Conservation (phyloP, 306 rosid species). For the Begonia peltatifolia region DNA sequence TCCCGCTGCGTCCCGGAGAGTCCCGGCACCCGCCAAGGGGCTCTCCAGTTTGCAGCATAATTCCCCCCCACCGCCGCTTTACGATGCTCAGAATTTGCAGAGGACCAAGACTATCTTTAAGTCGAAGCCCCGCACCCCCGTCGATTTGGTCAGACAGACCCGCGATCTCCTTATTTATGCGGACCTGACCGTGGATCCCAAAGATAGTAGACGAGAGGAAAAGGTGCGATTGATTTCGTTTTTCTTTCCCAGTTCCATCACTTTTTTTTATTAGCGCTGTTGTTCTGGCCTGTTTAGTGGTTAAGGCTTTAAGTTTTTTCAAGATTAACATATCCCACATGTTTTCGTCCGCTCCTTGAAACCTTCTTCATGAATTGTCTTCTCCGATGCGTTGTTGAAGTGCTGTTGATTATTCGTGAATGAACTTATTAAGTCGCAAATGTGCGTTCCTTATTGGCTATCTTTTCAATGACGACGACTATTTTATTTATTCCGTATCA, state of each 20-base stretch:
- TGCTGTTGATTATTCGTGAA: no score
- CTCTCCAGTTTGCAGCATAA: slow-evolving; percentile 3
- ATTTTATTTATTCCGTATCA: no score
- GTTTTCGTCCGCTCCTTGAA: no score
- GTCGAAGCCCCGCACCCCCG: slow-evolving; percentile 88
- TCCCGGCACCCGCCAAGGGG: background rate
- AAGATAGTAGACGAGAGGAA: slow-evolving; percentile 84
- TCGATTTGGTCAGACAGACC: slow-evolving; percentile 69
- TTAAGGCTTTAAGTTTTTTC: background rate
- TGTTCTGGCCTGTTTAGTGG: background rate
- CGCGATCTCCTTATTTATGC: slow-evolving; percentile 62
- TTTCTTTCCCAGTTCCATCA: no score
- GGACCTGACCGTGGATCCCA: slow-evolving; percentile 35
- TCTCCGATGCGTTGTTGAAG: no score
- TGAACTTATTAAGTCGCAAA: no score
- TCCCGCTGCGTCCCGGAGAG: slow-evolving; percentile 2
- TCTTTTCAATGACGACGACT: no score
- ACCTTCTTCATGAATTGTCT: no score
- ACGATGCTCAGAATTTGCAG: slow-evolving; percentile 1
- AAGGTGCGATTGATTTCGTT: slow-evolving; percentile 29
- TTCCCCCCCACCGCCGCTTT: background rate
- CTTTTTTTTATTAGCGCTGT: no score
- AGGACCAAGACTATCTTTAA: slow-evolving; percentile 86
- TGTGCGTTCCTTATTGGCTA: no score
- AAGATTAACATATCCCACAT: no score